phyloP scores from a whole-genome alignment of 1,284 basidiomycete genomes.

The Cryptococcus amylolentus region DNA sequence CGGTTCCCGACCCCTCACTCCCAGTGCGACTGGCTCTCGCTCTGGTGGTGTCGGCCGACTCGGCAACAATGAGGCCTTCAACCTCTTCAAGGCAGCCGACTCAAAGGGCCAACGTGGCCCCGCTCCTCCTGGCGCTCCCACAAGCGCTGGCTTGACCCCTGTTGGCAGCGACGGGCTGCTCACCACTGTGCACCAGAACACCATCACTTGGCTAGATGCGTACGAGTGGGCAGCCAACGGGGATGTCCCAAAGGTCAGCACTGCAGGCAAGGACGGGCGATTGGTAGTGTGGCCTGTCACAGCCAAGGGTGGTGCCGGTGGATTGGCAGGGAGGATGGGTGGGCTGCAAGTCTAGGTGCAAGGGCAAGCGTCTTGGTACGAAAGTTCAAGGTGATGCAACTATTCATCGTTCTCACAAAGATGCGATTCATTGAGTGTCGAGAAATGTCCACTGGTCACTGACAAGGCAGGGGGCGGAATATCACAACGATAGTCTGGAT shows the following conservation, averaged over 20 bases:
- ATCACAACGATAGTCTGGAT: no score
- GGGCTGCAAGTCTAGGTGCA: slow-evolving; percentile 21
- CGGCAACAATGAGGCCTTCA: slow-evolving; percentile 85
- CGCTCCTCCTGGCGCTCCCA: slow-evolving; percentile 41
- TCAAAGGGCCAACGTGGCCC: slow-evolving; percentile 63
- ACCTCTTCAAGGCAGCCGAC: slow-evolving; percentile 91
- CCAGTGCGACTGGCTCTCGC: slow-evolving; percentile 45
- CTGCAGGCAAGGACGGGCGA: slow-evolving; percentile 91
- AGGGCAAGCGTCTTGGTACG: neutral
- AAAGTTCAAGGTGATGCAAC: neutral
- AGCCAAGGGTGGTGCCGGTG: slow-evolving; percentile 12
- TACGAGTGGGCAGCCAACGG: slow-evolving; percentile 64
- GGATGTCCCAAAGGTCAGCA: slow-evolving; percentile 72
- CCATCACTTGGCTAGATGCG: slow-evolving; percentile 83
- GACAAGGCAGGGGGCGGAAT: no score
- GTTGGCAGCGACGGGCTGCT: slow-evolving; percentile 60
- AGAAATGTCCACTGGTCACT: no score
- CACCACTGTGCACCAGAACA: slow-evolving; percentile 92
- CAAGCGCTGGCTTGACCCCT: slow-evolving; percentile 39
- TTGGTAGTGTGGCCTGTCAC: slow-evolving; percentile 81
- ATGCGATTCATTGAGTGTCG: no score
- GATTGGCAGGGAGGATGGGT: slow-evolving; percentile 30
- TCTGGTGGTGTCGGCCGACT: slow-evolving; percentile 64
- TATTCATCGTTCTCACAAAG: no score
- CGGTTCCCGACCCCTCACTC: slow-evolving; percentile 47